These are phyloP conservation scores for Grosmannia huntii DNA, from an alignment of 2,329 filamentous ascomycete genomes.

Conservation along the genomic window DNA sequence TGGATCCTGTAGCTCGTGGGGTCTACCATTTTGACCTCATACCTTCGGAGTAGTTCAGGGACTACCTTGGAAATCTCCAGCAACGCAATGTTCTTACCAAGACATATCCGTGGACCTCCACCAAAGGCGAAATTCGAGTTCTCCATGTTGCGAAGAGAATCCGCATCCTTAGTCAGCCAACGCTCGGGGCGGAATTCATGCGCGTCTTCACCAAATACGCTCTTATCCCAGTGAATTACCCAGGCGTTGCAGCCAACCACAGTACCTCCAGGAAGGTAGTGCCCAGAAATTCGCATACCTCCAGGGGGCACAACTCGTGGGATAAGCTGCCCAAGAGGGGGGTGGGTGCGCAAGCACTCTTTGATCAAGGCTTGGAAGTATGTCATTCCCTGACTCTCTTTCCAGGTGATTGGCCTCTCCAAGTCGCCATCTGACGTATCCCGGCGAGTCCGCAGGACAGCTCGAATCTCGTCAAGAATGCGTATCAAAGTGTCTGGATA, in stretches of 20 bases:
- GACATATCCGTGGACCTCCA: conserved; percentile 39
- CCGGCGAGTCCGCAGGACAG: conserved; percentile 27
- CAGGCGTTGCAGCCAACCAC: conserved; percentile 47
- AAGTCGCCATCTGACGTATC: conserved; percentile 15
- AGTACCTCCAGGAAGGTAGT: conserved; percentile 20
- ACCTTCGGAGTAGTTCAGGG: background rate
- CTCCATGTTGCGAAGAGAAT: background rate
- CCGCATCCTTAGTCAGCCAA: background rate
- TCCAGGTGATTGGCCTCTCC: background rate
- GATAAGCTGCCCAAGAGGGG: conserved; percentile 42
- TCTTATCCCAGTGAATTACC: conserved; percentile 34
- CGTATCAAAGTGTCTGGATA: conserved; percentile 34
- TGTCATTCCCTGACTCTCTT: conserved; percentile 36
- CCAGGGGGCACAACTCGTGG: conserved; percentile 41
- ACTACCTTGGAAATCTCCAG: conserved; percentile 26
- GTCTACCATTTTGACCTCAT: background rate
- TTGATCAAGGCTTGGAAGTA: conserved; percentile 51
- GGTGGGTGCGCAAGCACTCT: conserved; percentile 42
- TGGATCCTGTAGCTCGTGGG: background rate
- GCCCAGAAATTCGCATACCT: conserved; percentile 4
- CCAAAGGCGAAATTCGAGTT: conserved; percentile 30
- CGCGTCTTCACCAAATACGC: conserved; percentile 21
- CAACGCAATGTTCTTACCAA: conserved; percentile 32
- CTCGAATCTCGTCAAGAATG: conserved; percentile 35
- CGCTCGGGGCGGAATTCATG: conserved; percentile 18